These are phyloP conservation scores for Amanita jacksonii DNA, from an alignment of 768 basidiomycete genomes.

Conservation along the genomic window DNA sequence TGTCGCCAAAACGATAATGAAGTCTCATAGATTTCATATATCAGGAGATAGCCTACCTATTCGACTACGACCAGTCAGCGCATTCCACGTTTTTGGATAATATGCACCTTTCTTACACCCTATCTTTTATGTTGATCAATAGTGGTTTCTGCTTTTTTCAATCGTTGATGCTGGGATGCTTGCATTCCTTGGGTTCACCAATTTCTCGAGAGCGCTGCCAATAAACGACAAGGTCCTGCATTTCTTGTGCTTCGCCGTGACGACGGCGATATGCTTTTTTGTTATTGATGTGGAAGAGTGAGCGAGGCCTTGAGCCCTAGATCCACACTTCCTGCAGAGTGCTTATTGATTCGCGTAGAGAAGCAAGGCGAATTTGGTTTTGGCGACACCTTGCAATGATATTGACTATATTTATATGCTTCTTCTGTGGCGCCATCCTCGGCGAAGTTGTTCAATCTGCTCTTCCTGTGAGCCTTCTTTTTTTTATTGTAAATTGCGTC, in stretches of 20 bases:
- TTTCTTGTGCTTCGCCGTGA: conserved; percentile 66
- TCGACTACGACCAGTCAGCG: conserved; percentile 57
- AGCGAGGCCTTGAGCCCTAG: conserved; percentile 24
- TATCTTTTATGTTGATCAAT: background rate
- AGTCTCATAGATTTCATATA: conserved; percentile 51
- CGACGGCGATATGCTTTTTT: conserved; percentile 79
- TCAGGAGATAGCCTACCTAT: conserved; percentile 64
- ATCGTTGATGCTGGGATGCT: conserved; percentile 56
- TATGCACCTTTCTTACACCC: conserved; percentile 2
- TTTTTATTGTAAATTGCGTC: background rate
- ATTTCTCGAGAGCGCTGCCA: conserved; percentile 52
- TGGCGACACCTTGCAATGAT: conserved; percentile 70
- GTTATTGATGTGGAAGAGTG: conserved; percentile 86
- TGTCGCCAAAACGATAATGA: conserved; percentile 56
- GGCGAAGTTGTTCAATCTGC: conserved; percentile 77
- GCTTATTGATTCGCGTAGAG: conserved; percentile 31
- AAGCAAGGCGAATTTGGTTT: conserved; percentile 75
- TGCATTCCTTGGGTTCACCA: conserved; percentile 71
- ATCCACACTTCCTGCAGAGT: too few relatives aligned
- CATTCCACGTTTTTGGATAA: background rate
- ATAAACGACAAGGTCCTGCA: conserved; percentile 76
- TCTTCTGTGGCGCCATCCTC: conserved; percentile 71
- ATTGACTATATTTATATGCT: conserved; percentile 59
- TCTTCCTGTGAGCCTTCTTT: conserved; percentile 44
- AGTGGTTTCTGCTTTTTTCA: conserved; percentile 83